phyloP scores from a whole-genome alignment of 1,284 basidiomycete species.

The Trichosporon faecale region DNA sequence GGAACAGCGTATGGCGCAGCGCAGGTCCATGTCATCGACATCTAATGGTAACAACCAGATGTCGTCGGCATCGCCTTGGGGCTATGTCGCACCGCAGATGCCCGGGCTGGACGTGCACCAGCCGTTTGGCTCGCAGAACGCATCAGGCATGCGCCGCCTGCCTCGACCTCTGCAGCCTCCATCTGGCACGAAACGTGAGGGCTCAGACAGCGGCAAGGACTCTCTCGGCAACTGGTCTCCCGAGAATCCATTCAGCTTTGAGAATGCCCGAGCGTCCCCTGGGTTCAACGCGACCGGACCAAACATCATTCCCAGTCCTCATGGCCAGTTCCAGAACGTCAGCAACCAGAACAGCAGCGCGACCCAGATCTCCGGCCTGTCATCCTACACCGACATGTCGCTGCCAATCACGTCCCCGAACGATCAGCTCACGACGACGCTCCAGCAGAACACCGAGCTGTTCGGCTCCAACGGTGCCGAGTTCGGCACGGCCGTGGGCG shows the following conservation, averaged over 20 bases:
- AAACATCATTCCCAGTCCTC: slow-evolving; percentile 3
- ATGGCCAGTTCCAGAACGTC: slow-evolving; percentile 6
- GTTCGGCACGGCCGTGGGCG: slow-evolving; percentile 36
- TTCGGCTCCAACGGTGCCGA: slow-evolving; percentile 18
- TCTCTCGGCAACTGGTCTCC: slow-evolving; percentile 17
- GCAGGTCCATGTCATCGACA: slow-evolving; percentile 18
- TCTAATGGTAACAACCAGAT: slow-evolving; percentile 19
- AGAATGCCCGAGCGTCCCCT: slow-evolving; percentile 19
- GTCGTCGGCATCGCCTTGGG: slow-evolving; percentile 42
- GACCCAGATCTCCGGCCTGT: slow-evolving; percentile 9
- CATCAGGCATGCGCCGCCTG: not conserved
- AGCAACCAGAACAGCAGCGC: slow-evolving; percentile 8
- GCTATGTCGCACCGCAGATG: slow-evolving; percentile 50
- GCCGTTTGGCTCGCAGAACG: slow-evolving; percentile 37
- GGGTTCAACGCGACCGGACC: slow-evolving; percentile 7
- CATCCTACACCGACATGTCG: slow-evolving; percentile 8
- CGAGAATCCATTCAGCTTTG: slow-evolving; percentile 27
- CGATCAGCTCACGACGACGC: slow-evolving; percentile 6
- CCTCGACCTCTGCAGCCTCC: slow-evolving; percentile 50
- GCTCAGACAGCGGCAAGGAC: slow-evolving; percentile 5
- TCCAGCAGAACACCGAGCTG: slow-evolving; percentile 9
- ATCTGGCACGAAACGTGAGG: not conserved
- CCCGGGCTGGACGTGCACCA: slow-evolving; percentile 51
- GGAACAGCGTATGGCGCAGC: slow-evolving; percentile 36
- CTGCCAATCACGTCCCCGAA: slow-evolving; percentile 4